phyloP scores from a whole-genome alignment of 2,329 filamentous ascomycete genomes.

The Colletotrichum lentis region DNA sequence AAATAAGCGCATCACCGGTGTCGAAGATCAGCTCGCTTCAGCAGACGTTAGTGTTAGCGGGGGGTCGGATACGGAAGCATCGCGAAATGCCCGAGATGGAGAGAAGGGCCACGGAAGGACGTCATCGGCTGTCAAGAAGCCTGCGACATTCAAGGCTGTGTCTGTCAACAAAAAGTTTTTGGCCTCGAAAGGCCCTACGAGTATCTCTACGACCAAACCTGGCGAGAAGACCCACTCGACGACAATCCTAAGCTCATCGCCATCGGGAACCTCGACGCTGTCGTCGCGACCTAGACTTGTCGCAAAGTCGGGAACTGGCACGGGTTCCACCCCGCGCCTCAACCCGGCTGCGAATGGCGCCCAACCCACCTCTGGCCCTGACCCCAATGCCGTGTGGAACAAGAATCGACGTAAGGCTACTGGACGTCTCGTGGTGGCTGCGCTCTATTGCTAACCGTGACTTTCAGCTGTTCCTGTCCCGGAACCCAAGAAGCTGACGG shows the following conservation, averaged over 20 bases:
- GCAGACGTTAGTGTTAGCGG: slow-evolving; percentile 75
- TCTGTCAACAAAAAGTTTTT: slow-evolving; percentile 87
- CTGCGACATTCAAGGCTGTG: slow-evolving; percentile 81
- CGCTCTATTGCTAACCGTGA: slow-evolving; percentile 41
- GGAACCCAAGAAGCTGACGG: slow-evolving; percentile 82
- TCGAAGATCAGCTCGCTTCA: slow-evolving; percentile 68
- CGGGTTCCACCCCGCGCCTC: slow-evolving; percentile 59
- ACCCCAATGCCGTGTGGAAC: slow-evolving; percentile 83
- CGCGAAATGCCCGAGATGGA: slow-evolving; percentile 65
- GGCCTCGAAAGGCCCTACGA: slow-evolving; percentile 69
- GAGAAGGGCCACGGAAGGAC: slow-evolving; percentile 67
- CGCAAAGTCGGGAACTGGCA: slow-evolving; percentile 73
- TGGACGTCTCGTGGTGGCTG: slow-evolving; percentile 5
- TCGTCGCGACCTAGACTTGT: slow-evolving; percentile 75
- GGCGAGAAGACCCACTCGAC: slow-evolving; percentile 59
- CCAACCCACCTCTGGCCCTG: slow-evolving; percentile 69
- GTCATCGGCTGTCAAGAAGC: slow-evolving; percentile 73
- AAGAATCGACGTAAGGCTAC: slow-evolving; percentile 78
- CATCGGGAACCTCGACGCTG: slow-evolving; percentile 55
- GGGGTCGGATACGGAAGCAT: slow-evolving; percentile 79
- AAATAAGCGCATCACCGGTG: slow-evolving; percentile 64
- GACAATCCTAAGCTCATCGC: slow-evolving; percentile 55
- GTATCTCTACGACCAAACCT: slow-evolving; percentile 57
- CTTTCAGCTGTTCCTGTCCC: slow-evolving; percentile 66
- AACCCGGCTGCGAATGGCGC: slow-evolving; percentile 61